A percentile compares a stretch with the other conserved stretches of the same genome.
phyloP scores from a whole-genome alignment of 129 eudicot species.

The Pulicaria dysenterica region DNA sequence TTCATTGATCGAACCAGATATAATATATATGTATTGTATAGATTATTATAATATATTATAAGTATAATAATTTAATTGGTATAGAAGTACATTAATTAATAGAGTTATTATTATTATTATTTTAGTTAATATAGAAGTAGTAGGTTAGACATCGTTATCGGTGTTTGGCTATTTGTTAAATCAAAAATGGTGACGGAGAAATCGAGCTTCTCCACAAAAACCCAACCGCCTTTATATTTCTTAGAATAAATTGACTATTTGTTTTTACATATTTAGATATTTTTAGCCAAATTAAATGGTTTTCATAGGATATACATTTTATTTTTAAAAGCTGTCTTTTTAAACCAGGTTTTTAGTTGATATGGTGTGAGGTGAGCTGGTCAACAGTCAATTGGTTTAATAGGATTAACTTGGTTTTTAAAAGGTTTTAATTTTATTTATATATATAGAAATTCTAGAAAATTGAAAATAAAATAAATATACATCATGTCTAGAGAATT shows the following conservation, averaged over 20 bases:
- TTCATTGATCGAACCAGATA: not conserved
- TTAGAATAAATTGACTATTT: conserved; percentile 3
- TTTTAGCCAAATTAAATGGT: conserved; percentile 11
- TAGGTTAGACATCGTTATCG: conserved; percentile 25
- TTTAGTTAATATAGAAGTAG: not conserved
- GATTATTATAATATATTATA: not conserved
- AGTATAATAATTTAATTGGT: not conserved
- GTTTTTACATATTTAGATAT: not conserved
- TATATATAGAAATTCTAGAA: too few relatives aligned
- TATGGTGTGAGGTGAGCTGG: too few relatives aligned
- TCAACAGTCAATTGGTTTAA: too few relatives aligned
- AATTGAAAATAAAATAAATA: too few relatives aligned
- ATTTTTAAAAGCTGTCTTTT: too few relatives aligned
- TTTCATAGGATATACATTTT: too few relatives aligned
- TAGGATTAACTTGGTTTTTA: too few relatives aligned
- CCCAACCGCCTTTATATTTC: conserved; percentile 8
- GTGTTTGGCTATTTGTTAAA: conserved; percentile 8
- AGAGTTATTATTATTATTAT: not conserved
- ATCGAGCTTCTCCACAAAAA: conserved; percentile 22
- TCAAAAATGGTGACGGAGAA: conserved; percentile 17
- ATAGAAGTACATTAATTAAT: not conserved
- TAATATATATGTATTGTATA: too few relatives aligned
- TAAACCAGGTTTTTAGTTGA: too few relatives aligned
- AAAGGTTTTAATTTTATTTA: too few relatives aligned
- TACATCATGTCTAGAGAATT: too few relatives aligned